Evolutionary conservation across 305 asterid species (phyloP).

Genomic region (Fraxinus ornus): DNA sequence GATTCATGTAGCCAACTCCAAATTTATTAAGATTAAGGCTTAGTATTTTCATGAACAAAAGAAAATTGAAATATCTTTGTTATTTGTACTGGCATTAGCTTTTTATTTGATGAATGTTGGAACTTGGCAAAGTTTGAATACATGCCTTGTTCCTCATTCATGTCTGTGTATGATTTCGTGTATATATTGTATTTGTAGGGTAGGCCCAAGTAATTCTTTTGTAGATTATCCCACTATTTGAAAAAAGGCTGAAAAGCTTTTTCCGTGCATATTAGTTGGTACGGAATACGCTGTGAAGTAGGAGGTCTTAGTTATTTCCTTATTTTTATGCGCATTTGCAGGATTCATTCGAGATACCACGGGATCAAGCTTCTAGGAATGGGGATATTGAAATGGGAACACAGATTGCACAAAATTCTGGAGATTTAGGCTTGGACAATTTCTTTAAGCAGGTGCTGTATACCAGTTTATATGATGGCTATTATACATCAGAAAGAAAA

Average conservation of each 20-base stretch:
- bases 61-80: neutral
- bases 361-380: constrained; percentile 24
- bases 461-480: neutral
- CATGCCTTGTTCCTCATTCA: neutral
- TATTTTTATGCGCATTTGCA: constrained; percentile 21
- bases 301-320: neutral
- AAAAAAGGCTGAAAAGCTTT: neutral
- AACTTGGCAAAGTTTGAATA: neutral
- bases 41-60: neutral
- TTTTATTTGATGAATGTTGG: neutral
- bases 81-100: neutral
- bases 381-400: constrained; percentile 44
- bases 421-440: constrained; percentile 40
- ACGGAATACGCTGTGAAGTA: neutral
- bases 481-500: neutral
- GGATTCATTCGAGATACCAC: constrained; percentile 44
- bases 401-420: constrained; percentile 30
- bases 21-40: neutral
- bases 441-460: constrained; percentile 46
- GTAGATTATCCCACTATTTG: neutral
- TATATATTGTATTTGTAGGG: neutral
- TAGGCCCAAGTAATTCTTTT: neutral
- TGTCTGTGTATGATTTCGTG: neutral
- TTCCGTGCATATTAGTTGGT: neutral
- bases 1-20: neutral